Base-by-base conservation (phyloP, 352 stramenopile genomes). In the Saprolegnia diclina region DNA sequence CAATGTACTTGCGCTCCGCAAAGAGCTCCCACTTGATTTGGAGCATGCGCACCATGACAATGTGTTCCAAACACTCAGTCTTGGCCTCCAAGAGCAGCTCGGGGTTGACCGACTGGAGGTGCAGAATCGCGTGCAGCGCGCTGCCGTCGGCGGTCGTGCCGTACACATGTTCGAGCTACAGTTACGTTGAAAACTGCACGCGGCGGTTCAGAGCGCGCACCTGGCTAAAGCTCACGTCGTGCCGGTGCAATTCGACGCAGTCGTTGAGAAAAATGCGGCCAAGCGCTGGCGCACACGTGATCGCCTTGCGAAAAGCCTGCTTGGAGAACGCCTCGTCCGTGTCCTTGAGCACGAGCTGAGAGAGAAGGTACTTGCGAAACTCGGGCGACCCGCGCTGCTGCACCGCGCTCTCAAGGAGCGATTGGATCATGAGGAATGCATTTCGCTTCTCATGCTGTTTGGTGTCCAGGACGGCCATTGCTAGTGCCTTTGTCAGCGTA, bases 21-120 rank as follows among this genome's bases (percentile, higher is more conserved):
- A 66, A 66, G 16, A 66, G 59, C 45, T 66, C 61, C 61, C 61
- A 67, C 48, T 67, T 67, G 61, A 67, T 67, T 13, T 67, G 24
- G 6, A 67, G 22, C 44, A 67, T 38, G 26, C 61, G 61, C 13
- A 26, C 21, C 40, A 56, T 67, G 38, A 67, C 61, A 22, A 67
- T 29, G 22, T 67, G 61, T 29, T 67, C 61, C 6, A 67, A 37
- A 19, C 61, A 67, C 19, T 54, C 19, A 4, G 26, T 54, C 5
- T 50, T 46, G 10, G 40, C 61, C 26, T 54, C 61, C 11, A 67
- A 21, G 4, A 56, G 13, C 6, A 54, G 40, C 24, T 67, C 61
- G 5, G 37, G 22, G 38, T 69, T 40, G 35, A 42, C 48, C 22
- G 63, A 26, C 13, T 61, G 19, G 5, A 67, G 26, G 48, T 67